These are phyloP conservation scores for Eruca vesicaria DNA, from an alignment of 441 rosid species.

Conservation along the genomic window DNA sequence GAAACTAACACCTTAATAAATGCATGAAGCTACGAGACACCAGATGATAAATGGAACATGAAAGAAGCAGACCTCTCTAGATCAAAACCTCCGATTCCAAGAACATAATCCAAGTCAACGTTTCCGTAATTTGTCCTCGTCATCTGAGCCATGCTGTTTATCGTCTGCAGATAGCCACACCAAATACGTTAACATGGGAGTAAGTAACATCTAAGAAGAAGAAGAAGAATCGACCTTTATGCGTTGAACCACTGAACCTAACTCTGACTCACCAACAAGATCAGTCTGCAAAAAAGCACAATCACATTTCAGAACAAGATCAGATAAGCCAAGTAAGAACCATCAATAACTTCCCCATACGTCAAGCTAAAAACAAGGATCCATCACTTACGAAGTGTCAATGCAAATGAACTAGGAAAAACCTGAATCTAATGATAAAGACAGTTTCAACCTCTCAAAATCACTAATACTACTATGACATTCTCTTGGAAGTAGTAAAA, in stretches of 20 bases:
- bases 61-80: slow-evolving; percentile 72
- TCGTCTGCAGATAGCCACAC: slow-evolving; percentile 48
- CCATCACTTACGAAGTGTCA: neutral
- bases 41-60: slow-evolving; percentile 10
- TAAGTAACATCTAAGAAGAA: neutral
- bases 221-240: slow-evolving; percentile 53
- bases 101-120: slow-evolving; percentile 94
- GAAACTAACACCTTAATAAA: neutral
- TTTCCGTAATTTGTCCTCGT: slow-evolving; percentile 76
- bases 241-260: slow-evolving; percentile 64
- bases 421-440: neutral
- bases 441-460: slow-evolving; percentile 6
- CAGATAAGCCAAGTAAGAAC: neutral
- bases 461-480: neutral
- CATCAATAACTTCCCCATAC: neutral
- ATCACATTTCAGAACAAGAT: slow-evolving; percentile 19
- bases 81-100: slow-evolving; percentile 98
- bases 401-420: neutral
- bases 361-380: neutral
- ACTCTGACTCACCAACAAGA: slow-evolving; percentile 74
- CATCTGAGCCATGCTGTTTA: slow-evolving; percentile 80
- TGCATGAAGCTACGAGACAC: slow-evolving; percentile 7
- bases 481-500: neutral
- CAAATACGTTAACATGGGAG: slow-evolving; percentile 15
- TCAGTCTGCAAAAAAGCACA: slow-evolving; percentile 58